Evolutionary conservation across 208 protist species (phyloP).

Genomic region (Trypanosoma boissoni): DNA sequence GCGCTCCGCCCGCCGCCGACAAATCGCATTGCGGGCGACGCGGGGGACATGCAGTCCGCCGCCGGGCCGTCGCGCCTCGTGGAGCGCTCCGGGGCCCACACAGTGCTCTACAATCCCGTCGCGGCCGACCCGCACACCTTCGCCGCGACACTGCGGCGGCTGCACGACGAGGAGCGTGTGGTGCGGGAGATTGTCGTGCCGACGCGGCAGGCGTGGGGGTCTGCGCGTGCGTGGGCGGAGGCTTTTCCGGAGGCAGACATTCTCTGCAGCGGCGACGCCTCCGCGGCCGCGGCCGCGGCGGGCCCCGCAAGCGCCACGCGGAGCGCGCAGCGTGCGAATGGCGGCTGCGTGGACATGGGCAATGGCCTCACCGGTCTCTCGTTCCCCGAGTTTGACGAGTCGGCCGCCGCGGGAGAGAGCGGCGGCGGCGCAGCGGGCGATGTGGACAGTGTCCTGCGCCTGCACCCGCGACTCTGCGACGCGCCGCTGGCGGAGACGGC

Average conservation of each 20-base stretch:
- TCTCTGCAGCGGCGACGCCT: slow-evolving; percentile 33
- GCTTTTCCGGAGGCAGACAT: slow-evolving; percentile 76
- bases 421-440: not conserved
- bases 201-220: slow-evolving; percentile 58
- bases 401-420: slow-evolving; percentile 23
- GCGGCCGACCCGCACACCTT: slow-evolving; percentile 66
- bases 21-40: too few relatives aligned
- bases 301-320: not conserved
- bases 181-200: slow-evolving; percentile 79
- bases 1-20: too few relatives aligned
- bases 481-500: not conserved
- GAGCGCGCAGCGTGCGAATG: slow-evolving; percentile 7
- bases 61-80: slow-evolving; percentile 28
- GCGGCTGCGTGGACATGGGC: slow-evolving; percentile 62
- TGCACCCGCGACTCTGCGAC: slow-evolving; percentile 7
- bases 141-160: slow-evolving; percentile 38
- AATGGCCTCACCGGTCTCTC: slow-evolving; percentile 56
- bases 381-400: slow-evolving; percentile 69
- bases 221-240: slow-evolving; percentile 69
- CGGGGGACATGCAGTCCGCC: not conserved
- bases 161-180: slow-evolving; percentile 59
- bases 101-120: slow-evolving; percentile 83
- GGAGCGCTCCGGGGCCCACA: slow-evolving; percentile 49
- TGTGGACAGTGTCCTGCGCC: slow-evolving; percentile 14
- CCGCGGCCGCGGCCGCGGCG: not conserved